Evolutionary conservation across 2,329 filamentous ascomycete species (phyloP), one percentile per base, ranked within the genome.

Genomic region (Amauroascus niger): DNA sequence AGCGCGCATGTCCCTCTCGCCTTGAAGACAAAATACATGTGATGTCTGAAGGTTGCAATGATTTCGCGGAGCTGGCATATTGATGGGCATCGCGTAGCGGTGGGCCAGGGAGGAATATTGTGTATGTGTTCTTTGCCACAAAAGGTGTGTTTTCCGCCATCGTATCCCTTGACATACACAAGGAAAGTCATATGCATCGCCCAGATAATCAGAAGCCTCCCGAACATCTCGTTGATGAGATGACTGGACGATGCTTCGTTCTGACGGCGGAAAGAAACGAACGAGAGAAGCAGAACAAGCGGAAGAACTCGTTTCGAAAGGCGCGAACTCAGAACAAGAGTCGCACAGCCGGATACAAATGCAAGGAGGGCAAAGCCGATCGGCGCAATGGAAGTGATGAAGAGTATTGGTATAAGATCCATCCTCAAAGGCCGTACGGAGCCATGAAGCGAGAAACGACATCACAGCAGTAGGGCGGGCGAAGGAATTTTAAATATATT

Each of bases 191-290:
- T 54, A n/a, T 54, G 50, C 7, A 22, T 14, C 6, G 44, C 26
- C 52, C 52, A 54, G 18, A 54, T 1, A 13, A 54, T 22, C 5
- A 44, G 6, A 20, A 54, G 37, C 46, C 52, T 20, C 7, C 35
- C 52, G 14, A 54, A 54, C 39, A 54, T 33, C 28, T 49, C 52
- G n/a, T 54, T 54, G 24, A 54, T 22, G 9, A 43, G 14, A 6
- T 7, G 11, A n/a, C 28, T 28, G 8, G 35, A 14, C 2, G 39
- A 49, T 6, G 45, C 9, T 16, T 49, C 46, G 41, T 54, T 54
- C 35, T 54, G 52, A 14, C 37, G 35, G 22, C 30, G 16, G 16
- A 54, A 20, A 14, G 52, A 26, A 7, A 45, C 18, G 5, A 44
- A 26, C 4, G 45, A 45, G 11, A 22, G 3, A 1, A 39, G 3